These are phyloP conservation scores for Nicotiana undulata DNA, from an alignment of 257 asterid genomes.

Conservation along the genomic window DNA sequence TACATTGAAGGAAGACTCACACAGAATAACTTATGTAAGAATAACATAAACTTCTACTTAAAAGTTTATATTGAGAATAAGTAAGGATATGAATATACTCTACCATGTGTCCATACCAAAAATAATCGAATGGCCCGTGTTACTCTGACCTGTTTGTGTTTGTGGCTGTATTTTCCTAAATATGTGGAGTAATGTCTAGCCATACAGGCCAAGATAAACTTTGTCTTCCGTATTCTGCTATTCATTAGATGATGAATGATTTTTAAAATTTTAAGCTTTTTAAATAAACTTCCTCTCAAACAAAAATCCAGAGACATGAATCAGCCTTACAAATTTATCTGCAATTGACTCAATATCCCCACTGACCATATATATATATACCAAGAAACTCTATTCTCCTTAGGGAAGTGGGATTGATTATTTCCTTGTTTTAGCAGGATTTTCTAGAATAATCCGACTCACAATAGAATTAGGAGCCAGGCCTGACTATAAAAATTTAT, in stretches of 20 bases:
- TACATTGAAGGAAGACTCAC: not conserved
- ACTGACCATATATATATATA: too few relatives aligned
- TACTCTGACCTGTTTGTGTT: not conserved
- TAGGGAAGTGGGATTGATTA: too few relatives aligned
- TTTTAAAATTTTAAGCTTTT: not conserved
- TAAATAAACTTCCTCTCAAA: not conserved
- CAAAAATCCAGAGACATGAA: not conserved
- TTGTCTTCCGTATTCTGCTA: not conserved
- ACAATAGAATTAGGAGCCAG: too few relatives aligned
- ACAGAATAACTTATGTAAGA: not conserved
- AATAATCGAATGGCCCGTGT: not conserved
- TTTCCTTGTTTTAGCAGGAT: too few relatives aligned
- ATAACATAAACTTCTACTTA: not conserved
- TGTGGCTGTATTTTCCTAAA: not conserved
- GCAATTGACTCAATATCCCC: not conserved
- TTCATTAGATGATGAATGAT: not conserved
- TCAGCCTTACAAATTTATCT: constrained; percentile 15
- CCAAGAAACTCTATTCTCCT: too few relatives aligned
- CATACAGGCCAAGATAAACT: not conserved
- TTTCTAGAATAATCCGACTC: too few relatives aligned
- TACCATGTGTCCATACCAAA: not conserved
- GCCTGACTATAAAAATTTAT: too few relatives aligned
- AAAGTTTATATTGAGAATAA: not conserved
- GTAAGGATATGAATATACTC: not conserved
- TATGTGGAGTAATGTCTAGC: constrained; percentile 6